Percentiles rank a stretch among this genome's conserved stretches.
Conservation (phyloP, 495 filamentous ascomycete species). For the Arthonia radiata region DNA sequence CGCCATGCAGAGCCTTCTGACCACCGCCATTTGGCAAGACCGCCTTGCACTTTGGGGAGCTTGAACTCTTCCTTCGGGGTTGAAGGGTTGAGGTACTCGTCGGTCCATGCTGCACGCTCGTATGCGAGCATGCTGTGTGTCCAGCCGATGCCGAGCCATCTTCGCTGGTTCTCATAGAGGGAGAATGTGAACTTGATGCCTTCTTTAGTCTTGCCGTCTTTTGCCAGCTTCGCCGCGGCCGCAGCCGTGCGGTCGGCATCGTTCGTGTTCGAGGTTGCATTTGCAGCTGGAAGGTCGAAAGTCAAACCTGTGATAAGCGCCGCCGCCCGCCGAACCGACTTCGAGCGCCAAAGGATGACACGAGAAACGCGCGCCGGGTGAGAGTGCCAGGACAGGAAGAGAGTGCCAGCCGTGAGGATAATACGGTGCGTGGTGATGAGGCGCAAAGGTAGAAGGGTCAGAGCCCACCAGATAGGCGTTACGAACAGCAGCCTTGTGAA, state of each 20-base stretch:
- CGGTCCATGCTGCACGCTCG: conserved; percentile 77
- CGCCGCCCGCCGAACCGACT: conserved; percentile 36
- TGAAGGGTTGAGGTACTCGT: conserved; percentile 71
- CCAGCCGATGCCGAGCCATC: conserved; percentile 91
- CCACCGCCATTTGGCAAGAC: conserved; percentile 73
- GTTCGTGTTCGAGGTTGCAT: conserved; percentile 2
- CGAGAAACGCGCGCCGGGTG: conserved; percentile 64
- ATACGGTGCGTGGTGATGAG: conserved; percentile 76
- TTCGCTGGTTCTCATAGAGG: conserved; percentile 84
- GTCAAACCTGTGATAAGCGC: conserved; percentile 54
- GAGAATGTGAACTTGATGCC: conserved; percentile 90
- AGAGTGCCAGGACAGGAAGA: conserved; percentile 76
- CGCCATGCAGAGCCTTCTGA: conserved; percentile 62
- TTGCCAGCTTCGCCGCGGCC: conserved; percentile 8
- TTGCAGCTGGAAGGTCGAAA: conserved; percentile 21
- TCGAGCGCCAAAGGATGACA: conserved; percentile 75
- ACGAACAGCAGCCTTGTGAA: conserved; percentile 73
- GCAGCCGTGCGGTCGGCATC: neutral
- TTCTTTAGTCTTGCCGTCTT: conserved; percentile 23
- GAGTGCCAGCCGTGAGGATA: conserved; percentile 50
- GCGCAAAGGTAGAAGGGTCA: conserved; percentile 58
- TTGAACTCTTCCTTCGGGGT: conserved; percentile 61
- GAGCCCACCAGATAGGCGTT: conserved; percentile 62
- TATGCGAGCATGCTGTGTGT: conserved; percentile 72
- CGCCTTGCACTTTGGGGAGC: conserved; percentile 64